phyloP scores from a whole-genome alignment of 2,329 filamentous ascomycete genomes.

The Fusarium xyrophilum region DNA sequence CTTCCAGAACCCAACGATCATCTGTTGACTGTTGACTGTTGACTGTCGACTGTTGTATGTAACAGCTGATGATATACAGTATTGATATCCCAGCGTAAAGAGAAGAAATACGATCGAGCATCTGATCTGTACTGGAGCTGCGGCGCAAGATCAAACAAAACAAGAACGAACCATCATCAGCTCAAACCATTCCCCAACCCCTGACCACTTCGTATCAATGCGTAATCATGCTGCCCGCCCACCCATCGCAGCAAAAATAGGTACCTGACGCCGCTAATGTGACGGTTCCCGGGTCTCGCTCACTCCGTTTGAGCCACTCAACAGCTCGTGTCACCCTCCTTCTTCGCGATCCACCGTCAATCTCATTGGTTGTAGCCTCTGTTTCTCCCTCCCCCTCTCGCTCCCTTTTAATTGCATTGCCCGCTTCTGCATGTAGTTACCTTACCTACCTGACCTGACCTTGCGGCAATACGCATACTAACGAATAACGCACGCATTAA shows the following conservation, averaged over 20 bases:
- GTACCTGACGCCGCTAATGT: constrained; percentile 5
- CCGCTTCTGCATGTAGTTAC: constrained; percentile 1
- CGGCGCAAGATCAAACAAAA: neutral
- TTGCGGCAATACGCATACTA: neutral
- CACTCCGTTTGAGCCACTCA: constrained; percentile 30
- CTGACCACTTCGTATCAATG: constrained; percentile 28
- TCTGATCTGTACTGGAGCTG: neutral
- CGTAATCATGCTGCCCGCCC: constrained; percentile 11
- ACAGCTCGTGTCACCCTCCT: constrained; percentile 29
- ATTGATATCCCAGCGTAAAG: neutral
- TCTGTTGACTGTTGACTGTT: neutral
- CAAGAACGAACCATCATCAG: neutral
- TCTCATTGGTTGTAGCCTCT: constrained; percentile 20
- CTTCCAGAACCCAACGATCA: neutral
- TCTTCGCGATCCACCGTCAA: constrained; percentile 17
- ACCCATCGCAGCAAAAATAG: constrained; percentile 23
- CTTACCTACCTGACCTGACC: neutral
- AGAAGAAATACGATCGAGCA: neutral
- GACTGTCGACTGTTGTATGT: neutral
- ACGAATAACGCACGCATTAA: constrained; percentile 3
- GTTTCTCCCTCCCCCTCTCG: constrained; percentile 20
- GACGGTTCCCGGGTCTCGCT: constrained; percentile 16
- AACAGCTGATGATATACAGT: neutral
- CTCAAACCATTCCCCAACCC: constrained; percentile 2
- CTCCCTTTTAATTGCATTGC: constrained; percentile 30